Conservation (phyloP, 108 stramenopile species). For the Cyclotella cryptica region DNA sequence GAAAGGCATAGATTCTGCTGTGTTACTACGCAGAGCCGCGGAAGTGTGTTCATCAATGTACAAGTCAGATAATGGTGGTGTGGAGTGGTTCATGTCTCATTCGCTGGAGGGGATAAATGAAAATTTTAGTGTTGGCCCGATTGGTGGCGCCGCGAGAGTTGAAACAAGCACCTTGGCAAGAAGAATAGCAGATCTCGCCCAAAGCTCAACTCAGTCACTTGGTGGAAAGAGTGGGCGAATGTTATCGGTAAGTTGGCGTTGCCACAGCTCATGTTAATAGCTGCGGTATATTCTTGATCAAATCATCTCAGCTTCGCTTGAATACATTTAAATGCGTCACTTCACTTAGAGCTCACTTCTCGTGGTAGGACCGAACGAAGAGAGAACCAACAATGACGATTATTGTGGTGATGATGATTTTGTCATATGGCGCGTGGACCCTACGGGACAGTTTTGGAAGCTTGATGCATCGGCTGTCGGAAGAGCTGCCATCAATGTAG, state of each 20-base stretch:
- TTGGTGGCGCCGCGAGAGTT: slow-evolving; percentile 43
- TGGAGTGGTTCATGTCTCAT: slow-evolving; percentile 51
- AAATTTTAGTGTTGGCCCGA: not conserved
- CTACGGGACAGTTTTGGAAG: slow-evolving; percentile 87
- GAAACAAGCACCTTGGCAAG: slow-evolving; percentile 51
- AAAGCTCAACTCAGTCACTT: slow-evolving; percentile 67
- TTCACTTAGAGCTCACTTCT: slow-evolving; percentile 56
- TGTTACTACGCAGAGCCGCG: slow-evolving; percentile 51
- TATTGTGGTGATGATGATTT: slow-evolving; percentile 4
- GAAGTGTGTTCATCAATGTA: slow-evolving; percentile 47
- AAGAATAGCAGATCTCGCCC: slow-evolving; percentile 72
- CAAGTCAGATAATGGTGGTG: slow-evolving; percentile 47
- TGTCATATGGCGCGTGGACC: slow-evolving; percentile 75
- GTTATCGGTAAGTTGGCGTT: slow-evolving; percentile 43
- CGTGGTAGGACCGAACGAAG: slow-evolving; percentile 49
- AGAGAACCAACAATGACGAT: not conserved
- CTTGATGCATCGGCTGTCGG: slow-evolving; percentile 71
- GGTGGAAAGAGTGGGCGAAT: slow-evolving; percentile 51
- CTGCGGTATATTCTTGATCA: not conserved
- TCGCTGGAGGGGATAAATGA: slow-evolving; percentile 42
- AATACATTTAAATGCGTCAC: not conserved
- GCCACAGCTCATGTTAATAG: not conserved
- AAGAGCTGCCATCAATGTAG: slow-evolving; percentile 51
- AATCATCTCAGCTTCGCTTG: not conserved
- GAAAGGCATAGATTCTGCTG: slow-evolving; percentile 59